Evolutionary conservation across 108 stramenopile genomes (phyloP), one percentile per base, ranked within the genome.

Genomic region (Hondaea fermentalgiana): DNA sequence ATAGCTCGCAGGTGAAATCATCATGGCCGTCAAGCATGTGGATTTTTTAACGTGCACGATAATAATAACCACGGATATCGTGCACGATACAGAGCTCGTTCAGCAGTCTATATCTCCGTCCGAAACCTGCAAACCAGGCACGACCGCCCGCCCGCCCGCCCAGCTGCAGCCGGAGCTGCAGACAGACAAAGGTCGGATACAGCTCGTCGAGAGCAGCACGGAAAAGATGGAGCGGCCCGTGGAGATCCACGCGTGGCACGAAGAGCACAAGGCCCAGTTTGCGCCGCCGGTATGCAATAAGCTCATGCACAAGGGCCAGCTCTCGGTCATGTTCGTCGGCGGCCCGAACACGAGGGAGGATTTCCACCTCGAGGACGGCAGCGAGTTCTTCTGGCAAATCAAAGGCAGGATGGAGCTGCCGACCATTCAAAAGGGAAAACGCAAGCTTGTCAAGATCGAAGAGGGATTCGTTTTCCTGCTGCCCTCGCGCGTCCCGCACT

Each of bases 241-340:
- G 49, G 19, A 12, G n/a, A 45, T 83, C 6, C 43, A 83, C 3
- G 76, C 19, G 10, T 83, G 76, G 76, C 51, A 83, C 76, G 45
- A 12, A 17, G 76, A 21, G n/a, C 19, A 83, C 51, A 83, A 83
- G 51, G 51, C 49, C 6, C n/a, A 28, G n/a, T 83, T 83, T 23
- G 76, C 76, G 49, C 76, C 76, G 76, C 76, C 76, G 3, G 76
- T 83, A 6, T 83, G 76, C 51, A 83, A 83, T 45, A 83, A 83
- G 76, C 76, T 83, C 51, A 83, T 83, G 76, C 28, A 83, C 76
- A 83, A 83, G 51, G 51, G 51, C 76, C 76, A 83, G 76, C 49
- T 83, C n/a, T 83, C 76, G 49, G 87, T 90, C 69, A 90, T 90
- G 90, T 42, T 90, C 21, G 90, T 90, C 17, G 90, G 90, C 44